Evolutionary conservation across 176 grass and related monocot species (phyloP), one percentile per base, ranked within the genome.

Genomic region (Lolium rigidum): DNA sequence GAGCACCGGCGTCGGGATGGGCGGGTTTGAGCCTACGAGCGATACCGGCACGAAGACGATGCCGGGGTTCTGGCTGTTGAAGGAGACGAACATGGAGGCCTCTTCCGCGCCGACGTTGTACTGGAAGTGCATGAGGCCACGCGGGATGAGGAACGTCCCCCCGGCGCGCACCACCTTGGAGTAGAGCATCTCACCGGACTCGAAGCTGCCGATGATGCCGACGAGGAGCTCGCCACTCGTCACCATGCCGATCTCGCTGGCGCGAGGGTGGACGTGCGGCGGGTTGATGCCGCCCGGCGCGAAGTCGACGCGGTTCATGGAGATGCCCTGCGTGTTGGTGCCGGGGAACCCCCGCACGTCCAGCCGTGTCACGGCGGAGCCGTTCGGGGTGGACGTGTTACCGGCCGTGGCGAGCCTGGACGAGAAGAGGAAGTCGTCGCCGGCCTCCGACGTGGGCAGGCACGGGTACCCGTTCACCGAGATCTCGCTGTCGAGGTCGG

Each of bases 301-400:
- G 70, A 92, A 74, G 78, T 95, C 90, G 17, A 95, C 90, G 7
- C 93, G 93, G 88, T 95, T 95, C 88, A 95, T 92, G 76, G 93
- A 92, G 6, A 92, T 4, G 62, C 88, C 93, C 8, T 90, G 93
- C 13, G 90, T 95, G 90, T 95, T 92, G 11, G 87, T 24, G 51
- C 88, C 93, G 16, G 93, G 80, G 13, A 85, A 84, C 31, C 76
- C 1, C 37, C 76, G 87, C 9, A 90, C 86, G 71, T 70, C 66
- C 16, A 70, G 15, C 35, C 66, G 18, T 35, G 66, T 70, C 35
- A 70, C 66, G 3, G 66, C 66, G 52, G 90, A 86, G 16, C 90
- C 90, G 49, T 88, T 90, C 4, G 80, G 79, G 77, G 81, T 89
- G 26, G 17, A 2, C 0, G 89, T 84, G 83, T 91, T 62, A 11